Evolutionary conservation across 352 stramenopile species (phyloP).

Genomic region (Pythium plurisporium): DNA sequence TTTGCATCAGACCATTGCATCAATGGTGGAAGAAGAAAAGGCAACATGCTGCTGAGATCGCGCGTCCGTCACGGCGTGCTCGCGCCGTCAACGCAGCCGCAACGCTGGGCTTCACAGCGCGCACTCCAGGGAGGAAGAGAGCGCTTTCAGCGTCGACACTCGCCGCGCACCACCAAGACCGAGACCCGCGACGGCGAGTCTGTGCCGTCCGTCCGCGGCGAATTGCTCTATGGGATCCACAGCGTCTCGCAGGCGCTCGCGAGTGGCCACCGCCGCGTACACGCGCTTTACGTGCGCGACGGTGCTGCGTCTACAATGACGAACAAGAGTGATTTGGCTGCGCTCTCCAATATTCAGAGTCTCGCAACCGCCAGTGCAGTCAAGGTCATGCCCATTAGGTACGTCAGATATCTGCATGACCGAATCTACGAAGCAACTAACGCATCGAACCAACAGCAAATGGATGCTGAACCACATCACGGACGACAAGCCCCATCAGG

Average conservation of each 20-base stretch:
- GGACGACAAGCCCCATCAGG: slow-evolving; percentile 77
- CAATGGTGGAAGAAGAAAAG: neutral
- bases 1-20: neutral
- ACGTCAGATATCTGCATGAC: too few relatives aligned
- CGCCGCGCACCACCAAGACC: neutral
- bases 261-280: slow-evolving; percentile 40
- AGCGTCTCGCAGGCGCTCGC: slow-evolving; percentile 63
- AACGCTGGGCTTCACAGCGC: slow-evolving; percentile 10
- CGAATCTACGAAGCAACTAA: too few relatives aligned
- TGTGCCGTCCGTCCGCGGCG: slow-evolving; percentile 50
- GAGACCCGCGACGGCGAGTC: slow-evolving; percentile 29
- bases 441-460: too few relatives aligned
- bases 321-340: slow-evolving; percentile 8
- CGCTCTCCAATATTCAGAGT: slow-evolving; percentile 14
- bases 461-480: slow-evolving; percentile 84
- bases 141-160: slow-evolving; percentile 4
- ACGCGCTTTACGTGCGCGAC: slow-evolving; percentile 50
- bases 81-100: neutral
- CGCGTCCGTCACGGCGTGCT: too few relatives aligned
- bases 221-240: slow-evolving; percentile 69
- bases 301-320: slow-evolving; percentile 1
- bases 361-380: slow-evolving; percentile 13
- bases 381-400: slow-evolving; percentile 19
- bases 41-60: slow-evolving; percentile 1
- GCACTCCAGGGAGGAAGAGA: neutral